Conservation (phyloP, 2,329 filamentous ascomycete species). For the Botryotinia convoluta region DNA sequence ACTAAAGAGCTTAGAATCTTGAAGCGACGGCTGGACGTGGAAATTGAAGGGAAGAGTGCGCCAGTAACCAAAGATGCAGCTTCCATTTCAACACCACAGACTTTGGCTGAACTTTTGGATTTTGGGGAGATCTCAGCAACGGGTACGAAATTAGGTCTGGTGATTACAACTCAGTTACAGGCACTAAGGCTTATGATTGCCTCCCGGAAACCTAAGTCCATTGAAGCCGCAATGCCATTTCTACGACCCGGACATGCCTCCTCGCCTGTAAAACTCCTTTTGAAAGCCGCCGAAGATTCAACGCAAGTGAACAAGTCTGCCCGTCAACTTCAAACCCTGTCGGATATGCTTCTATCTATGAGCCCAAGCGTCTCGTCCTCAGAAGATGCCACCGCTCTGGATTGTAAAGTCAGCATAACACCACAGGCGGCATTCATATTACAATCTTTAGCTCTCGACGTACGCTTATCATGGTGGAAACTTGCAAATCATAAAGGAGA, state of each 20-base stretch:
- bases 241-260: constrained; percentile 52
- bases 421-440: constrained; percentile 60
- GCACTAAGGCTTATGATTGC: constrained; percentile 61
- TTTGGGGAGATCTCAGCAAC: constrained; percentile 50
- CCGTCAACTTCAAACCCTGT: constrained; percentile 64
- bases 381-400: constrained; percentile 56
- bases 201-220: constrained; percentile 56
- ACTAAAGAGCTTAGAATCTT: constrained; percentile 65
- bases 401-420: constrained; percentile 53
- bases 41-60: constrained; percentile 21
- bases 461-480: constrained; percentile 64
- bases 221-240: constrained; percentile 56
- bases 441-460: constrained; percentile 60
- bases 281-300: constrained; percentile 42
- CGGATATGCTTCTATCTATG: constrained; percentile 62
- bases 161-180: constrained; percentile 64
- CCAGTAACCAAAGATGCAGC: constrained; percentile 35
- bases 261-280: constrained; percentile 59
- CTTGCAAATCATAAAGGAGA: constrained; percentile 59
- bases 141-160: constrained; percentile 49
- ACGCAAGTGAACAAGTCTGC: constrained; percentile 56
- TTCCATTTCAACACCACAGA: constrained; percentile 42
- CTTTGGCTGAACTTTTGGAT: constrained; percentile 59
- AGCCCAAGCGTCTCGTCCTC: constrained; percentile 64
- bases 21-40: constrained; percentile 59